Conservation (phyloP, 1,139 yeast species). For the Yamadazyma spencermartinsiae region DNA sequence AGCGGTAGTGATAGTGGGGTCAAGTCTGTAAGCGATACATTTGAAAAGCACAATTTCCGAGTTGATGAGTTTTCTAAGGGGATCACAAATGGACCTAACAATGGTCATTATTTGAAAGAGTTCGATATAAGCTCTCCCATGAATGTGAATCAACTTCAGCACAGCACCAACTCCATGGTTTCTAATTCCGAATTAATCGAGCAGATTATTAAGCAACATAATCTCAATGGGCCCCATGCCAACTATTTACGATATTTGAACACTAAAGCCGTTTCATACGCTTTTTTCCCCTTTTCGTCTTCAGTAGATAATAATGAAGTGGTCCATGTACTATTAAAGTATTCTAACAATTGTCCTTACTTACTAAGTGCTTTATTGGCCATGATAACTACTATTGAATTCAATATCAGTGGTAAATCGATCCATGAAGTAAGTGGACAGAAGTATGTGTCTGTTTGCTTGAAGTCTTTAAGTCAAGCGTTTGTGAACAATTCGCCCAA, state of each 20-base stretch:
- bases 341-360: slow-evolving; percentile 37
- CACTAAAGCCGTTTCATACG: slow-evolving; percentile 29
- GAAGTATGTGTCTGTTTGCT: slow-evolving; percentile 33
- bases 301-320: slow-evolving; percentile 38
- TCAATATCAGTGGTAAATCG: slow-evolving; percentile 30
- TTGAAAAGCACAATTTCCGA: slow-evolving; percentile 18
- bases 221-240: slow-evolving; percentile 31
- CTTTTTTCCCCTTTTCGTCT: slow-evolving; percentile 41
- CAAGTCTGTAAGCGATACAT: slow-evolving; percentile 12
- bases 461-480: slow-evolving; percentile 33
- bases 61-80: slow-evolving; percentile 19
- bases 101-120: slow-evolving; percentile 10
- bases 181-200: slow-evolving; percentile 25
- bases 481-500: slow-evolving; percentile 23
- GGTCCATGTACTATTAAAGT: slow-evolving; percentile 31
- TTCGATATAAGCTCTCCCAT: slow-evolving; percentile 13
- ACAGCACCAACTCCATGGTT: background rate
- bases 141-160: slow-evolving; percentile 7
- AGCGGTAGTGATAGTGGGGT: slow-evolving; percentile 6
- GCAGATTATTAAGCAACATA: slow-evolving; percentile 24
- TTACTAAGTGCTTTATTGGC: slow-evolving; percentile 38
- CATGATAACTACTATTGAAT: slow-evolving; percentile 39
- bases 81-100: slow-evolving; percentile 10
- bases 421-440: slow-evolving; percentile 32
- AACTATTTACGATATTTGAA: slow-evolving; percentile 32